Conservation (phyloP, 2,329 filamentous ascomycete species). For the Acrocalymma vagum region DNA sequence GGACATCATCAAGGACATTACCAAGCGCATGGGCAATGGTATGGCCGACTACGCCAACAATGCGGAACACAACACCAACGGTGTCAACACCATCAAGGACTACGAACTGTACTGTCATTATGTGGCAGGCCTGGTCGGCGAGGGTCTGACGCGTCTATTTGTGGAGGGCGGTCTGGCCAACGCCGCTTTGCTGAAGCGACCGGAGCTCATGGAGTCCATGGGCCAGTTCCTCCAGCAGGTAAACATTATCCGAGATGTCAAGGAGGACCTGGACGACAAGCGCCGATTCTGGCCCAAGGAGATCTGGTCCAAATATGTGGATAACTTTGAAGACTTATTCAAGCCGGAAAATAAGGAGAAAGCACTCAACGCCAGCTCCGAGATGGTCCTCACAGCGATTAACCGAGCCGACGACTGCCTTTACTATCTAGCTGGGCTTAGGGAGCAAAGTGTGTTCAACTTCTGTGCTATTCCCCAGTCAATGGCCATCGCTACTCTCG, state of each 20-base stretch:
- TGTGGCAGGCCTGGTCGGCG: conserved; percentile 96
- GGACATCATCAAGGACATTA: conserved; percentile 90
- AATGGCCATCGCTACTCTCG: conserved; percentile 96
- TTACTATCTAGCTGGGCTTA: conserved; percentile 96
- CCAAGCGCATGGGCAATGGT: conserved; percentile 93
- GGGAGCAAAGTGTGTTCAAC: conserved; percentile 98
- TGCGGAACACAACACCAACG: conserved; percentile 79
- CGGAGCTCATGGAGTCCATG: conserved; percentile 91
- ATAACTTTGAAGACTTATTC: conserved; percentile 89
- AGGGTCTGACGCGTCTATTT: conserved; percentile 89
- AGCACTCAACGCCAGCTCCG: conserved; percentile 85
- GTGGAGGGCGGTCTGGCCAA: conserved; percentile 89
- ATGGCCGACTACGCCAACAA: conserved; percentile 97
- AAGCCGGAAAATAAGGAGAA: conserved; percentile 78
- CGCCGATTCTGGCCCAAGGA: conserved; percentile 94
- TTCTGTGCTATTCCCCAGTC: conserved; percentile 96
- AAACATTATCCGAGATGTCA: conserved; percentile 96
- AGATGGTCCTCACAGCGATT: conserved; percentile 93
- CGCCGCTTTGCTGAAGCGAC: conserved; percentile 78
- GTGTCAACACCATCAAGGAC: conserved; percentile 83
- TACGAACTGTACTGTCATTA: conserved; percentile 99
- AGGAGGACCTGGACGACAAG: conserved; percentile 87
- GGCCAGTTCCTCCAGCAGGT: conserved; percentile 97
- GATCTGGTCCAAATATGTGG: conserved; percentile 96
- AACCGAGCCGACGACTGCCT: conserved; percentile 89